phyloP scores from a whole-genome alignment of 2,329 filamentous ascomycete genomes.

The Exophiala dermatitidis region DNA sequence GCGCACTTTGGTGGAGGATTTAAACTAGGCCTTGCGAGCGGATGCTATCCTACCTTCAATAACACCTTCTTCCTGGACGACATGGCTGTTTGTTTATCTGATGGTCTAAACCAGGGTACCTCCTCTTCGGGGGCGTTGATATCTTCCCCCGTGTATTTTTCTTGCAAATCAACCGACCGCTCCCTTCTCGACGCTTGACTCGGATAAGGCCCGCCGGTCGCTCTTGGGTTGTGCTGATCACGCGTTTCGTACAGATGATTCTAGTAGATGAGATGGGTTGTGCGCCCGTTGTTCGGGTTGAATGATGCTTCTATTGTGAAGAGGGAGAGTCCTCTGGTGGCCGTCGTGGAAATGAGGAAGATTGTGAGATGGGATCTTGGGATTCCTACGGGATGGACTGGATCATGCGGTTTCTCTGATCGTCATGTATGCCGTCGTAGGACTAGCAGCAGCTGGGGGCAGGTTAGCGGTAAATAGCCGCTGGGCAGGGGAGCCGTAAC shows the following conservation, averaged over 20 bases:
- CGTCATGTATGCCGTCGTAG: background rate
- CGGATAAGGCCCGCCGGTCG: no score
- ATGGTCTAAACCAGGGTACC: no score
- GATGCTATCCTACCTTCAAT: slow-evolving; percentile 59
- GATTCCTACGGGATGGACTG: background rate
- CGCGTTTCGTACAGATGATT: no score
- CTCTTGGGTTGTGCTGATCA: no score
- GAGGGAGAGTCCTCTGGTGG: background rate
- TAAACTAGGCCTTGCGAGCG: no score
- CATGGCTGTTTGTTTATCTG: slow-evolving; percentile 43
- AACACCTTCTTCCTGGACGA: slow-evolving; percentile 83
- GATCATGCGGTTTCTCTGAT: background rate
- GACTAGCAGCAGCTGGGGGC: background rate
- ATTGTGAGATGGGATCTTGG: background rate
- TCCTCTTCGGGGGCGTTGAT: background rate
- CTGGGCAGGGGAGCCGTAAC: background rate
- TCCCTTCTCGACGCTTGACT: no score
- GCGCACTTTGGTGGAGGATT: background rate
- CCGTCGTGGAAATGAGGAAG: background rate
- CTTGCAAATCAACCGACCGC: no score
- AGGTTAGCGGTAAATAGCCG: background rate
- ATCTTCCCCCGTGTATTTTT: background rate
- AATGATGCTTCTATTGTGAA: background rate
- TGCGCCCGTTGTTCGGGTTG: no score
- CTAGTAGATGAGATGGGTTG: no score